A percentile compares a stretch with the other conserved stretches of the same genome.
Conservation (phyloP, 1,284 basidiomycete genomes). For the Ganoderma leucocontextum region DNA sequence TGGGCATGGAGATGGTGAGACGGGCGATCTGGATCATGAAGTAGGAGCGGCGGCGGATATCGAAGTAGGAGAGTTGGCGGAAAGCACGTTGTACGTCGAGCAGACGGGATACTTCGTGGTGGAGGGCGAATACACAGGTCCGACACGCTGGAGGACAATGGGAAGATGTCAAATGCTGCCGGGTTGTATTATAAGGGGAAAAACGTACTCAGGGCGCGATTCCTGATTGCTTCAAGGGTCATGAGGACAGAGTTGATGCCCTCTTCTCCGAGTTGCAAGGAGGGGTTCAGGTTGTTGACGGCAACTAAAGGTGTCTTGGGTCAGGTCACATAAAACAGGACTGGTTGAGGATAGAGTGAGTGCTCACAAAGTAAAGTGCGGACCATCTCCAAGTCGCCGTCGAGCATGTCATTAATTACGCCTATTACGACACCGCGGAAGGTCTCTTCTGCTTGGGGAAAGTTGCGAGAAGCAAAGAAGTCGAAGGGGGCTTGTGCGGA, state of each 20-base stretch:
- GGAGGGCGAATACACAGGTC: constrained; percentile 78
- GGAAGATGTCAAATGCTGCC: background rate
- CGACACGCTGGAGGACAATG: constrained; percentile 65
- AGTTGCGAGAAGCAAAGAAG: constrained; percentile 59
- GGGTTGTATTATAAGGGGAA: constrained; percentile 10
- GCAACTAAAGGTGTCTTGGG: constrained; percentile 54
- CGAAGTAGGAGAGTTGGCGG: constrained; percentile 79
- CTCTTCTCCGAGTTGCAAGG: constrained; percentile 74
- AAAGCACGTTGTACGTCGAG: constrained; percentile 84
- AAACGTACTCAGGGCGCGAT: constrained; percentile 70
- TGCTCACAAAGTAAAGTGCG: constrained; percentile 73
- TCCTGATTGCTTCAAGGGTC: constrained; percentile 69
- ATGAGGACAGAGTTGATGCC: constrained; percentile 72
- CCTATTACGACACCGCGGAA: constrained; percentile 77
- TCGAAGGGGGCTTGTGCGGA: constrained; percentile 56
- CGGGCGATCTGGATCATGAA: constrained; percentile 82
- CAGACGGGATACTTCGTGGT: constrained; percentile 74
- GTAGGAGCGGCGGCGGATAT: constrained; percentile 79
- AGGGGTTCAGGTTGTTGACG: constrained; percentile 77
- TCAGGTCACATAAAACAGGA: background rate
- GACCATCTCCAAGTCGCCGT: constrained; percentile 86
- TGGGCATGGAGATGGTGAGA: constrained; percentile 81
- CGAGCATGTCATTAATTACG: constrained; percentile 83
- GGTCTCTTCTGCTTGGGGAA: constrained; percentile 74
- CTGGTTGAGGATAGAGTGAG: background rate